phyloP scores from a whole-genome alignment of 1,284 basidiomycete genomes.

The Ceratorhiza oryzae-sativae region DNA sequence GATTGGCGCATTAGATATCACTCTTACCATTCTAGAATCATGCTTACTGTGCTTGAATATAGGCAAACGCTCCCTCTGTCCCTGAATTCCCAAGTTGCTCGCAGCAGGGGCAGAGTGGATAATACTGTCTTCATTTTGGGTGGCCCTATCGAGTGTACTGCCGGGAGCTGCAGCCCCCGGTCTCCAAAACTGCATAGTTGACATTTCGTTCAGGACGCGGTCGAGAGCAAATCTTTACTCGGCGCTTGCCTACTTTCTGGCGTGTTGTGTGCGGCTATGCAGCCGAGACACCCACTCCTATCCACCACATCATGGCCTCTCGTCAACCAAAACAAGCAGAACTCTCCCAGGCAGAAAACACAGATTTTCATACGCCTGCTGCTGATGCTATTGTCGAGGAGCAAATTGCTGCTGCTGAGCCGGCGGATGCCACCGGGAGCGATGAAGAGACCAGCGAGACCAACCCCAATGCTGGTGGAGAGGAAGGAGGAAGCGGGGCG shows the following conservation, averaged over 20 bases:
- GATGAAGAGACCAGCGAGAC: neutral
- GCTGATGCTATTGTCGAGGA: neutral
- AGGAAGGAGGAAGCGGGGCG: neutral
- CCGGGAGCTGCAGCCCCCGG: constrained; percentile 84
- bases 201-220: constrained; percentile 15
- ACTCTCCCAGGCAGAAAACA: neutral
- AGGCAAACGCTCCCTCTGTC: constrained; percentile 80
- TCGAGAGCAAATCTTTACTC: neutral
- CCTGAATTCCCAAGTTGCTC: constrained; percentile 66
- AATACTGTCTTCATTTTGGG: constrained; percentile 74
- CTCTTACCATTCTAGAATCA: neutral
- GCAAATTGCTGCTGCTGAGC: neutral
- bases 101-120: constrained; percentile 69
- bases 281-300: neutral
- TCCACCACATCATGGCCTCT: constrained; percentile 20
- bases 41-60: constrained; percentile 84
- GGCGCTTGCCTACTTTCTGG: neutral
- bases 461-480: neutral
- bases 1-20: neutral
- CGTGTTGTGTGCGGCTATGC: constrained; percentile 17
- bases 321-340: neutral
- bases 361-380: neutral
- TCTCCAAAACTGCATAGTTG: constrained; percentile 55
- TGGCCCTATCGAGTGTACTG: constrained; percentile 83
- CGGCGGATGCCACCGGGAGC: neutral